These are phyloP conservation scores for Boletus subcaerulescens DNA, from an alignment of 768 basidiomycete genomes.

Conservation along the genomic window DNA sequence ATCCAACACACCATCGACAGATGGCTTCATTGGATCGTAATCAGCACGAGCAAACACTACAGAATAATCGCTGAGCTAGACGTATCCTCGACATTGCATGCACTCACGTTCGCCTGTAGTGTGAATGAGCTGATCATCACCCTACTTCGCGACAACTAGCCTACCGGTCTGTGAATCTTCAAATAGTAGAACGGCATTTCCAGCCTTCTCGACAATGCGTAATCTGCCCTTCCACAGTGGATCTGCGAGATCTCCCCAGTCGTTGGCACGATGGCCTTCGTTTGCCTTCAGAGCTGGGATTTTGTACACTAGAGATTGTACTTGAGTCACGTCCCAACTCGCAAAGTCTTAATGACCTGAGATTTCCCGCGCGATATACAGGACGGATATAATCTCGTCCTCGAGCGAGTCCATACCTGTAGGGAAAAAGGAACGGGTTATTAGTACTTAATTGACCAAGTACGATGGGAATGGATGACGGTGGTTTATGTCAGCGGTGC, in stretches of 20 bases:
- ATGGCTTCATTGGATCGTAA: slow-evolving; percentile 75
- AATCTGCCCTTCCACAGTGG: slow-evolving; percentile 93
- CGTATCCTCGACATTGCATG: slow-evolving; percentile 10
- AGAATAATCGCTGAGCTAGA: slow-evolving; percentile 4
- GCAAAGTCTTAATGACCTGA: slow-evolving; percentile 56
- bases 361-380: slow-evolving; percentile 88
- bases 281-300: slow-evolving; percentile 84
- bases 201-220: slow-evolving; percentile 76
- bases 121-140: slow-evolving; percentile 2
- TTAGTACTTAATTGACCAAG: too few relatives aligned
- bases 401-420: slow-evolving; percentile 50
- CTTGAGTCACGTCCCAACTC: slow-evolving; percentile 15
- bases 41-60: slow-evolving; percentile 84
- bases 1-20: slow-evolving; percentile 93
- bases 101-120: slow-evolving; percentile 63
- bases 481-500: slow-evolving; percentile 26
- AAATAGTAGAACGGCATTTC: slow-evolving; percentile 66
- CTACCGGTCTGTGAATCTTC: slow-evolving; percentile 80
- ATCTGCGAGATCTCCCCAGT: slow-evolving; percentile 83
- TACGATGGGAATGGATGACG: not conserved
- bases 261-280: slow-evolving; percentile 87
- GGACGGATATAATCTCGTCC: slow-evolving; percentile 85
- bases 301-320: slow-evolving; percentile 67
- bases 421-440: too few relatives aligned
- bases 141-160: slow-evolving; percentile 19